Evolutionary conservation across 169 alveolate genomes (phyloP).

Genomic region (Toxoplasma gondii): DNA sequence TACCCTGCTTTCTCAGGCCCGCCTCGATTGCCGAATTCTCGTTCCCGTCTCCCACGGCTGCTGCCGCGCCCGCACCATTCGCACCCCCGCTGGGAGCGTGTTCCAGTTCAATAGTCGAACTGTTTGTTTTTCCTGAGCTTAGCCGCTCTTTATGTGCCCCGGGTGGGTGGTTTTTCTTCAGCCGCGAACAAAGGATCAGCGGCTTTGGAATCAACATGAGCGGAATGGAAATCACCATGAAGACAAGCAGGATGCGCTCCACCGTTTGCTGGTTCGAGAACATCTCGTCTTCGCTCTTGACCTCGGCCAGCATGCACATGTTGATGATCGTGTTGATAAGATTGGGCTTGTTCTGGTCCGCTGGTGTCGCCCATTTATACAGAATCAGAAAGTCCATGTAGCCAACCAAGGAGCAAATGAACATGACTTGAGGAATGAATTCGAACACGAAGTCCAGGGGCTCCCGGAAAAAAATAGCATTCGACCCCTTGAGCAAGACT

Average conservation of each 20-base stretch:
- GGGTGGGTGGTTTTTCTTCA: background rate
- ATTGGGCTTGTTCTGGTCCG: constrained; percentile 90
- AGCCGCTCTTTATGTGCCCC: background rate
- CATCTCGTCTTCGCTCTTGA: constrained; percentile 77
- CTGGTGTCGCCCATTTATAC: constrained; percentile 93
- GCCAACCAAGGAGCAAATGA: constrained; percentile 95
- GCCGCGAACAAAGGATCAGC: constrained; percentile 62
- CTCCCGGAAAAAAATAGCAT: constrained; percentile 89
- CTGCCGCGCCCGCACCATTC: background rate
- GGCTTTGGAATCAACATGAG: constrained; percentile 97
- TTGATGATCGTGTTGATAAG: constrained; percentile 96
- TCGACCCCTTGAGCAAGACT: constrained; percentile 87
- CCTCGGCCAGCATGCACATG: constrained; percentile 87
- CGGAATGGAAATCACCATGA: constrained; percentile 91
- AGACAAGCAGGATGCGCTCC: constrained; percentile 82
- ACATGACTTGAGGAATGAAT: constrained; percentile 96
- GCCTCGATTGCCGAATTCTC: background rate
- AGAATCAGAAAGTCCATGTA: constrained; percentile 94
- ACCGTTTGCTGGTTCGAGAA: constrained; percentile 77
- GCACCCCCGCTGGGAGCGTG: background rate
- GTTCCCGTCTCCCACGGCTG: background rate
- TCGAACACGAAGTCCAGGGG: constrained; percentile 95
- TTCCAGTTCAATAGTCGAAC: constrained; percentile 35
- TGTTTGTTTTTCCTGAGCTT: constrained; percentile 25
- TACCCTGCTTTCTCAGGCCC: background rate